Evolutionary conservation across 768 basidiomycete genomes (phyloP).

Genomic region (Suillus fuscotomentosus): DNA sequence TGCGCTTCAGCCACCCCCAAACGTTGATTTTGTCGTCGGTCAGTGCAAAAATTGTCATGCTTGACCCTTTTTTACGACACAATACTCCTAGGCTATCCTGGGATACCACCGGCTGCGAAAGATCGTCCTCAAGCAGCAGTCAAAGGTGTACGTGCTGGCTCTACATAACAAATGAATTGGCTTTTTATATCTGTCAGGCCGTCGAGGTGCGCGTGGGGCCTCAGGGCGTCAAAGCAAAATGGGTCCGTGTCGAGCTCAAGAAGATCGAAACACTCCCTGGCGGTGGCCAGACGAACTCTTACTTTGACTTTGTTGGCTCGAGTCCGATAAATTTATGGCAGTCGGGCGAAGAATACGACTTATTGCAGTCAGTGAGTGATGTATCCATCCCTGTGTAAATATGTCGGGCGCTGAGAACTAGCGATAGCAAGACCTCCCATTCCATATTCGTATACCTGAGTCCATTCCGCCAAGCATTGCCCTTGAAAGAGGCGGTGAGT

Average conservation of each 20-base stretch:
- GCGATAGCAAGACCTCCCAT: conserved; percentile 80
- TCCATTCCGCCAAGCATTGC: conserved; percentile 85
- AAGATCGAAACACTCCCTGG: conserved; percentile 85
- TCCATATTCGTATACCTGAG: conserved; percentile 89
- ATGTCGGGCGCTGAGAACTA: neutral
- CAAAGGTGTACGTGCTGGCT: conserved; percentile 64
- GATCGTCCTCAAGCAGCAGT: conserved; percentile 83
- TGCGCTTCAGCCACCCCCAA: conserved; percentile 81
- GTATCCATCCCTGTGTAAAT: conserved; percentile 2
- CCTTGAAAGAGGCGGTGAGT: conserved; percentile 70
- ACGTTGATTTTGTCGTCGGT: conserved; percentile 89
- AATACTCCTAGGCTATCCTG: conserved; percentile 67
- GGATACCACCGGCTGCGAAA: conserved; percentile 75
- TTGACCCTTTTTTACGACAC: conserved; percentile 12
- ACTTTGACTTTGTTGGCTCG: conserved; percentile 77
- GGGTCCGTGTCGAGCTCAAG: conserved; percentile 87
- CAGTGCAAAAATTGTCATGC: conserved; percentile 18
- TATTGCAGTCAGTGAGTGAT: conserved; percentile 59
- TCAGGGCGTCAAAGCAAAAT: conserved; percentile 84
- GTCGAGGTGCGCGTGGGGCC: conserved; percentile 80
- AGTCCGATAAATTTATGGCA: conserved; percentile 86
- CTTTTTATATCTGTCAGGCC: conserved; percentile 44
- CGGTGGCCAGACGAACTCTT: conserved; percentile 66
- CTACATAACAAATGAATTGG: conserved; percentile 4
- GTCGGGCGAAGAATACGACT: conserved; percentile 69